Evolutionary conservation across 2,329 filamentous ascomycete species (phyloP).

Genomic region (Coniochaeta sp.): DNA sequence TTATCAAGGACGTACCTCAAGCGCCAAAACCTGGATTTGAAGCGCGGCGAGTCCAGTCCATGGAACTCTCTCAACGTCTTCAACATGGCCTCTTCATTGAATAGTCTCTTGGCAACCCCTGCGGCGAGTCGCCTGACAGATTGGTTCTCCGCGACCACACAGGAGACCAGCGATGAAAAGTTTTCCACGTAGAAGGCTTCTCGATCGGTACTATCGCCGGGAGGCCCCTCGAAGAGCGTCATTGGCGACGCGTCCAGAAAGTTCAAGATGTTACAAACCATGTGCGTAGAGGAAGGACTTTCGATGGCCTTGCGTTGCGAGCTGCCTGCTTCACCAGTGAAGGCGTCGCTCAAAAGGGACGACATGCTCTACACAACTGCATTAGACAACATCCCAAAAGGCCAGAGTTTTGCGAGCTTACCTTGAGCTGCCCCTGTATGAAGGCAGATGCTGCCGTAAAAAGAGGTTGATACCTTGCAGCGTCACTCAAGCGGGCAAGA

Average conservation of each 20-base stretch:
- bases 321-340: slow-evolving; percentile 28
- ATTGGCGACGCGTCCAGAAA: slow-evolving; percentile 50
- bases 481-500: slow-evolving; percentile 47
- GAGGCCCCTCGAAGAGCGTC: slow-evolving; percentile 37
- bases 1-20: slow-evolving; percentile 33
- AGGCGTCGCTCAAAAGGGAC: slow-evolving; percentile 28
- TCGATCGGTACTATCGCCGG: slow-evolving; percentile 24
- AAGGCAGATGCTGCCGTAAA: slow-evolving; percentile 50
- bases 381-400: neutral
- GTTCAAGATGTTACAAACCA: slow-evolving; percentile 46
- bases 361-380: slow-evolving; percentile 26
- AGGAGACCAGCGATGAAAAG: slow-evolving; percentile 45
- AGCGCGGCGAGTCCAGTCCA: slow-evolving; percentile 26
- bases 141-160: slow-evolving; percentile 44
- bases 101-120: slow-evolving; percentile 40
- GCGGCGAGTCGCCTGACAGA: slow-evolving; percentile 41
- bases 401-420: slow-evolving; percentile 20
- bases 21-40: slow-evolving; percentile 43
- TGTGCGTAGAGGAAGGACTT: slow-evolving; percentile 28
- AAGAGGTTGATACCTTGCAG: slow-evolving; percentile 44
- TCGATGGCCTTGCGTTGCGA: slow-evolving; percentile 32
- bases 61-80: slow-evolving; percentile 27
- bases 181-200: slow-evolving; percentile 36
- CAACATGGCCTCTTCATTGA: slow-evolving; percentile 29
- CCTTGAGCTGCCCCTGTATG: slow-evolving; percentile 50